Percentiles rank a stretch among this genome's conserved stretches.
phyloP scores from a whole-genome alignment of 2,329 filamentous ascomycete genomes.

The Elsinoe arachidis region DNA sequence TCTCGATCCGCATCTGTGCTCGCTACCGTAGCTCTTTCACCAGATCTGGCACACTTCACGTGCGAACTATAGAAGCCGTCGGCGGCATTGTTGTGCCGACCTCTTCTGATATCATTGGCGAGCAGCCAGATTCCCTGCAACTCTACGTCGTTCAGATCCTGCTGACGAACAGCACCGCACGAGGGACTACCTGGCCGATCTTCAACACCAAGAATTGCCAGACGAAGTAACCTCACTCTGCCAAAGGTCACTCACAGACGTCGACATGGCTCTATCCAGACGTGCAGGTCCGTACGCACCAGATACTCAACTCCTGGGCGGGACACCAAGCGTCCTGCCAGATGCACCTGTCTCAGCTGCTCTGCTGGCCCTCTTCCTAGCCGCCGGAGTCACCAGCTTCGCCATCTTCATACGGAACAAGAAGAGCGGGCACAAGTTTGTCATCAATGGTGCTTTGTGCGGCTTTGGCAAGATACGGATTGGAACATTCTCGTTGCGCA shows the following conservation, averaged over 20 bases:
- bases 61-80: not conserved
- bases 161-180: not conserved
- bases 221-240: not conserved
- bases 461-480: constrained; percentile 44
- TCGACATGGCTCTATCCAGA: not conserved
- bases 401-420: constrained; percentile 48
- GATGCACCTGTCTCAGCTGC: constrained; percentile 59
- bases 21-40: not conserved
- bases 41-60: not conserved
- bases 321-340: constrained; percentile 46
- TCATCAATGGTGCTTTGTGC: constrained; percentile 50
- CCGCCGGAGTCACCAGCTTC: constrained; percentile 50
- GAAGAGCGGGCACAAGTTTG: constrained; percentile 47
- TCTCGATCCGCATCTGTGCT: not conserved
- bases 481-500: constrained; percentile 41
- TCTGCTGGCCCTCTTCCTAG: constrained; percentile 51
- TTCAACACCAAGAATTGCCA: not conserved
- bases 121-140: not conserved
- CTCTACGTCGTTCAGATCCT: not conserved
- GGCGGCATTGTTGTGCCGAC: not conserved
- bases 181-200: not conserved
- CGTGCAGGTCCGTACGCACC: constrained; percentile 14
- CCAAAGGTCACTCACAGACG: not conserved
- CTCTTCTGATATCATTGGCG: not conserved
- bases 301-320: constrained; percentile 45